Percentiles rank a stretch among this genome's conserved stretches.
Conservation (phyloP, 305 asterid species). For the Plantago coronopus region DNA sequence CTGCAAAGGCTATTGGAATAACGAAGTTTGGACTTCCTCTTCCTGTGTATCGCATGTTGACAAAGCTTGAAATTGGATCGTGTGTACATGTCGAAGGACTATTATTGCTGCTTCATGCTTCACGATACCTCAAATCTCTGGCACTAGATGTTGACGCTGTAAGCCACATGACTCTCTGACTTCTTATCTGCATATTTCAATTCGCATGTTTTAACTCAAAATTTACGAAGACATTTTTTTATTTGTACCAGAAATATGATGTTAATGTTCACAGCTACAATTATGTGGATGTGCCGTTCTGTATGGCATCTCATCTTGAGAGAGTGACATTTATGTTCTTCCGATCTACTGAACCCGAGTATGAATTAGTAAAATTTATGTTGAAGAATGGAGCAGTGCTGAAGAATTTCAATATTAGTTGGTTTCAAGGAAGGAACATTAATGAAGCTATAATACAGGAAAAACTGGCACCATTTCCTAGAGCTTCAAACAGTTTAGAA, state of each 20-base stretch:
- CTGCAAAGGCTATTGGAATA: neutral
- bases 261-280: neutral
- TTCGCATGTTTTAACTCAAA: neutral
- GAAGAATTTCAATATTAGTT: neutral
- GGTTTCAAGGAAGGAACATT: no score
- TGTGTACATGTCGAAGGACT: neutral
- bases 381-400: constrained; percentile 1
- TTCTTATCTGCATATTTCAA: neutral
- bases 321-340: neutral
- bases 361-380: neutral
- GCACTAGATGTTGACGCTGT: neutral
- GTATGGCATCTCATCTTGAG: neutral
- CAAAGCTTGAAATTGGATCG: neutral
- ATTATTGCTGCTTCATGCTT: neutral
- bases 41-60: neutral
- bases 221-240: neutral
- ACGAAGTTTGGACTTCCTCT: neutral
- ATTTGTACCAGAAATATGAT: neutral
- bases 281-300: neutral
- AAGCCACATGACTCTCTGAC: neutral
- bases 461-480: neutral
- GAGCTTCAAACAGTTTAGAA: constrained; percentile 3
- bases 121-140: neutral
- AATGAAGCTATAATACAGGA: neutral
- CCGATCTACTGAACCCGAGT: neutral